Conservation (phyloP, 176 grass and related monocot species). For the Chrysopogon serrulatus region DNA sequence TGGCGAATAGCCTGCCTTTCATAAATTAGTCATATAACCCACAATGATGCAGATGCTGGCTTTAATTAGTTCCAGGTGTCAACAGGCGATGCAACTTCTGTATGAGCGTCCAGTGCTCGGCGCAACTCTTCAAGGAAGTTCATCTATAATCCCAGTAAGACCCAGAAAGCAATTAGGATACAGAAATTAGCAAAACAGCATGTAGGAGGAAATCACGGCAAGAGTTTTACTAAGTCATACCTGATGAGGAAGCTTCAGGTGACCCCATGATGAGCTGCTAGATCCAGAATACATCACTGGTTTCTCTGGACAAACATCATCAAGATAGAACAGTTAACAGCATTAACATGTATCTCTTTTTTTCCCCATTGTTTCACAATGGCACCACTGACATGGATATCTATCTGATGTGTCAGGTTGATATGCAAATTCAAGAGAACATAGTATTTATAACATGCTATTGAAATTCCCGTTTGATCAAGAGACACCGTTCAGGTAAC, state of each 20-base stretch:
- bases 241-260: conserved; percentile 55
- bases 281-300: conserved; percentile 52
- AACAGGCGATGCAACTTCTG: neutral
- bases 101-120: conserved; percentile 23
- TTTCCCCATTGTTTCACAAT: conserved; percentile 5
- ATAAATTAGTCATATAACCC: neutral
- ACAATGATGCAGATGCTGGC: neutral
- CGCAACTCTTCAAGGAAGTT: conserved; percentile 53
- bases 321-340: conserved; percentile 16
- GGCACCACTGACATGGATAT: neutral
- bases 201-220: neutral
- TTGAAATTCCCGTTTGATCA: neutral
- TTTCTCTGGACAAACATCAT: conserved; percentile 34
- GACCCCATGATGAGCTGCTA: conserved; percentile 37
- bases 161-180: neutral
- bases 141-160: conserved; percentile 30
- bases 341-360: neutral
- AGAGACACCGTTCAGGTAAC: neutral
- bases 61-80: conserved; percentile 19
- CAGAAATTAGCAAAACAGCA: neutral
- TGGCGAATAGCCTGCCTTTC: neutral
- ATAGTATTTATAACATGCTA: neutral
- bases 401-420: neutral
- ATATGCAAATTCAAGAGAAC: neutral
- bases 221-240: conserved; percentile 13